Conservation (phyloP, 306 rosid species). For the Coriaria nepalensis region DNA sequence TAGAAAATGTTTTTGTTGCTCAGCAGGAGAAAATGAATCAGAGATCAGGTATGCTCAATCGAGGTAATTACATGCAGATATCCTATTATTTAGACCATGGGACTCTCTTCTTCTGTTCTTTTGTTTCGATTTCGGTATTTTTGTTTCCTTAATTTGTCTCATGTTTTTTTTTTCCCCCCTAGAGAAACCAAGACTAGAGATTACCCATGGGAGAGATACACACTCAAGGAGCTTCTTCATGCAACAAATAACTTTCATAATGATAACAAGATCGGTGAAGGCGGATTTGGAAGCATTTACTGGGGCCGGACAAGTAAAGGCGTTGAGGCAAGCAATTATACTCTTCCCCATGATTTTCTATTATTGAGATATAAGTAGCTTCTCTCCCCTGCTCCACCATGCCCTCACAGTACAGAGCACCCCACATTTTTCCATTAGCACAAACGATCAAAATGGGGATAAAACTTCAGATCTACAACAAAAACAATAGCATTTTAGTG, state of each 20-base stretch:
- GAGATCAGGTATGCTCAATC: constrained; percentile 22
- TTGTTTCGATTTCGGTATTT: background rate
- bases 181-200: constrained; percentile 31
- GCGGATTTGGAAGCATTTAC: constrained; percentile 89
- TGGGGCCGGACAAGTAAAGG: constrained; percentile 76
- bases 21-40: constrained; percentile 19
- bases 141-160: background rate
- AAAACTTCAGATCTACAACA: no score
- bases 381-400: no score
- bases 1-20: constrained; percentile 40
- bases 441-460: no score
- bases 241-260: constrained; percentile 75
- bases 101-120: background rate
- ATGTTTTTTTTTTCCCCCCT: background rate
- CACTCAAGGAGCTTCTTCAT: constrained; percentile 70
- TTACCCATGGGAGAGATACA: constrained; percentile 78
- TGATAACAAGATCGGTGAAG: constrained; percentile 82
- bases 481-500: no score
- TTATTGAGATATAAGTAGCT: no score
- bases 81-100: no score
- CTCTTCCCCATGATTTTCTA: background rate
- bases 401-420: no score
- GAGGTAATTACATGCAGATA: background rate
- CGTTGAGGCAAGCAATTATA: constrained; percentile 33
- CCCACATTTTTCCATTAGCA: no score